These are phyloP conservation scores for Penicillium robsamsonii DNA, from an alignment of 495 filamentous ascomycete species.

Conservation along the genomic window DNA sequence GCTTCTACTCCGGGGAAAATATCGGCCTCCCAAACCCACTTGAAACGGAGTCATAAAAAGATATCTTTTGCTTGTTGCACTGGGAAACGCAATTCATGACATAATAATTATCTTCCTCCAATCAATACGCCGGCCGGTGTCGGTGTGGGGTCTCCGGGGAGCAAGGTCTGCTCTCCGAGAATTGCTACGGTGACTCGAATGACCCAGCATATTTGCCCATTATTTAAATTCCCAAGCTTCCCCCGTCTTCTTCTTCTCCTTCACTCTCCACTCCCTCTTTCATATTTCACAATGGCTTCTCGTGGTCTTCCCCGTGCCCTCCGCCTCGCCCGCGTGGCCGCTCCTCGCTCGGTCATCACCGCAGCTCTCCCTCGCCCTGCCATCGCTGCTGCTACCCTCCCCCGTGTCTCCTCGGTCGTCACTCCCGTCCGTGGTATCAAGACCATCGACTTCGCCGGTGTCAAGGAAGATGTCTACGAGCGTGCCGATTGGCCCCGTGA, in stretches of 20 bases:
- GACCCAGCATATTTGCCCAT: constrained; percentile 10
- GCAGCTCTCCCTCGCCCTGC: constrained; percentile 45
- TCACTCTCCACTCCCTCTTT: constrained; percentile 26
- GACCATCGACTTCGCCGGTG: constrained; percentile 82
- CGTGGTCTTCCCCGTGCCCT: constrained; percentile 79
- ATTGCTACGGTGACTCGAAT: constrained; percentile 30
- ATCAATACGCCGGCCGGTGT: constrained; percentile 29
- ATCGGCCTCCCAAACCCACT: not conserved
- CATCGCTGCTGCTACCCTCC: constrained; percentile 37
- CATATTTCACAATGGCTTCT: constrained; percentile 73
- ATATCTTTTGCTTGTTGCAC: not conserved
- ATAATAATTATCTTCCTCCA: constrained; percentile 4
- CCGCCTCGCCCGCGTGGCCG: constrained; percentile 69
- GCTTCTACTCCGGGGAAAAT: constrained; percentile 1
- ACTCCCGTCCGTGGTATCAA: constrained; percentile 51
- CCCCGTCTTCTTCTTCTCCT: constrained; percentile 21
- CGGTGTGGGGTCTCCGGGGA: constrained; percentile 37
- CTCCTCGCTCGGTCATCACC: constrained; percentile 52
- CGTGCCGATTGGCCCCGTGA: constrained; percentile 97
- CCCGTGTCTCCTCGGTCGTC: constrained; percentile 53
- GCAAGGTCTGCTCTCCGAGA: constrained; percentile 34
- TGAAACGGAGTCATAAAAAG: not conserved
- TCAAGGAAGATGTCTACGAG: constrained; percentile 92
- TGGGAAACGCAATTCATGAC: constrained; percentile 1
- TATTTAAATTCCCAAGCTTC: constrained; percentile 27